Evolutionary conservation across 176 grass and related monocot species (phyloP).

Genomic region (Bonia amplexicaulis): DNA sequence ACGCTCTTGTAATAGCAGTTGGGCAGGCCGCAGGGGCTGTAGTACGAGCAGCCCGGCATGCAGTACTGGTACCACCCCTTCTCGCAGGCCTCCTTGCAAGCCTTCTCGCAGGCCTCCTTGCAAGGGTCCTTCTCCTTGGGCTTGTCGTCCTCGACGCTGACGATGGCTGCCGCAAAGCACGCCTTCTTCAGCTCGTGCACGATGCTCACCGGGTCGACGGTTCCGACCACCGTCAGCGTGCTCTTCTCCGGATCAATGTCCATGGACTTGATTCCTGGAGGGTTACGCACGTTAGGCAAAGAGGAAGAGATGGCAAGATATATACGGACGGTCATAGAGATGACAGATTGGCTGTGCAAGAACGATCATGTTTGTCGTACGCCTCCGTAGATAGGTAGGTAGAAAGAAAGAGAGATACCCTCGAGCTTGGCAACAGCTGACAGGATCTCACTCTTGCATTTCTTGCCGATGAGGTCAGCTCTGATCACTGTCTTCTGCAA

Average conservation of each 20-base stretch:
- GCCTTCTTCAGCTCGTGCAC: conserved; percentile 38
- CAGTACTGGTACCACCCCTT: background rate
- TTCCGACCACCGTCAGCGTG: conserved; percentile 61
- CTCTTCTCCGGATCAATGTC: conserved; percentile 36
- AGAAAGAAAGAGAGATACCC: conserved; percentile 12
- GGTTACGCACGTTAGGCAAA: background rate
- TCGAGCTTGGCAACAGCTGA: conserved; percentile 28
- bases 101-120: conserved; percentile 39
- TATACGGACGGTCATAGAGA: background rate
- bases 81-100: conserved; percentile 28
- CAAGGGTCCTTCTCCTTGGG: conserved; percentile 33
- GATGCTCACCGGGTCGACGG: conserved; percentile 46
- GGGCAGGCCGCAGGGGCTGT: background rate
- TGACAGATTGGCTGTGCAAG: background rate
- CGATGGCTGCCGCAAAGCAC: conserved; percentile 26
- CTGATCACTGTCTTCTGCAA: conserved; percentile 55
- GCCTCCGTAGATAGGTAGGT: background rate
- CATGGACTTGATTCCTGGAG: conserved; percentile 55
- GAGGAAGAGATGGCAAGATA: background rate
- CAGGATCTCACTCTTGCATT: conserved; percentile 39
- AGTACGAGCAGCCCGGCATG: background rate
- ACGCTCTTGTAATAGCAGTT: background rate
- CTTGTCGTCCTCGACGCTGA: conserved; percentile 47
- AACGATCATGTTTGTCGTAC: too few relatives aligned
- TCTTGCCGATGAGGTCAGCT: conserved; percentile 23